Evolutionary conservation across 2,329 filamentous ascomycete genomes (phyloP), one percentile per base, ranked within the genome.

Genomic region (Cryphonectria radicalis): DNA sequence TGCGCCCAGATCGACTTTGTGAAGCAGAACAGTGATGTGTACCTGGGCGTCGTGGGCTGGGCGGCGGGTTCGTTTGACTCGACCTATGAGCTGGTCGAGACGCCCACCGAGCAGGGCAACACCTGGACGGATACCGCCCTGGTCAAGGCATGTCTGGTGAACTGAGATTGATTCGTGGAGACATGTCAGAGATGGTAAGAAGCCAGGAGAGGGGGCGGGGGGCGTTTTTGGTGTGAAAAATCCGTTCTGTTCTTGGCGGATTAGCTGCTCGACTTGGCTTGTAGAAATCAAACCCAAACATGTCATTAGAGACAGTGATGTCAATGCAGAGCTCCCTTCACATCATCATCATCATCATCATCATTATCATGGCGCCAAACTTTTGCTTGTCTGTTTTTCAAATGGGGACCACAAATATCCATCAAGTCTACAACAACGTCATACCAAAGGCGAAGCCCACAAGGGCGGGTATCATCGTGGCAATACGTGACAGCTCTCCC

Each of bases 1-100:
- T 79, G 77, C 71, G 72, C 73, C 60, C 78, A 80, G 74, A 77
- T 79, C 67, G 68, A 76, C 11, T 78, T 76, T 72, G 67, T 81
- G 67, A 75, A 72, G 70, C 70, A 67, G 81, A 83, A 75, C 76
- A 75, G 70, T 17, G 75, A 78, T 63, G 76, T 78, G 64, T 77
- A 76, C 63, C 69, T 79, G 22, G 78, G 78, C n/a, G 71, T 74
- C 50, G 74, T 77, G 40, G 75, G 73, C 46, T 78, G 78, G 78
- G 74, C 73, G 1, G 77, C 77, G 14, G 77, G 78, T 5, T 65
- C 70, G n/a, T 78, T 79, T 71, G 73, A 69, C 65, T 42, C 76
- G 4, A 74, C 72, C 17, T 78, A 78, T 70, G 71, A 78, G 67
- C 75, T 79, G 19, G 75, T 74, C 69, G 74, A 77, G 76, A 77